Conservation (phyloP, 306 rosid genomes). For the Acmispon strigosus region DNA sequence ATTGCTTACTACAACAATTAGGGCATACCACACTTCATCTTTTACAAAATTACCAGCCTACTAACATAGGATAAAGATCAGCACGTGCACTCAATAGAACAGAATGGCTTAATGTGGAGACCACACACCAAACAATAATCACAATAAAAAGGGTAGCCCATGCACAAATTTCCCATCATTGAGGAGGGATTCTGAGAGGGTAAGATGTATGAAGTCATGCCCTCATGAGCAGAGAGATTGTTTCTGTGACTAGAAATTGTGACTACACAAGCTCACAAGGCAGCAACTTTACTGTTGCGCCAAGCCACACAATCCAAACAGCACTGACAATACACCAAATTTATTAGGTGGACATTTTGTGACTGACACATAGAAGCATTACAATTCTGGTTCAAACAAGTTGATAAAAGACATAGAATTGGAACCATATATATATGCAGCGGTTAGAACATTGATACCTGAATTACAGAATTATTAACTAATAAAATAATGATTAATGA, state of each 20-base stretch:
- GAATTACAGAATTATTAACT: not conserved
- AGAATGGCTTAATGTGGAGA: slow-evolving; percentile 7
- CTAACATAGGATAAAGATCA: slow-evolving; percentile 66
- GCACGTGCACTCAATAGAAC: slow-evolving; percentile 24
- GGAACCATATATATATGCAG: not conserved
- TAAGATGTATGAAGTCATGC: not conserved
- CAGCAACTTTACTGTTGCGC: not conserved
- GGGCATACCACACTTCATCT: slow-evolving; percentile 94
- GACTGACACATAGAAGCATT: not conserved
- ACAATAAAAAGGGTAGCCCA: not conserved
- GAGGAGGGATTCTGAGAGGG: not conserved
- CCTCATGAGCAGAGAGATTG: not conserved
- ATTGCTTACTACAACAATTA: slow-evolving; percentile 85
- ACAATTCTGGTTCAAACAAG: slow-evolving; percentile 6
- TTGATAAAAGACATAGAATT: not conserved
- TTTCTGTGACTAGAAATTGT: not conserved
- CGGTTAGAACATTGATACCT: not conserved
- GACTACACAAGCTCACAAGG: not conserved
- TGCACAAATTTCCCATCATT: not conserved
- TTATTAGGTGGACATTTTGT: slow-evolving; percentile 10
- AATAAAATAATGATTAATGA: not conserved
- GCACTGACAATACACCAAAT: not conserved
- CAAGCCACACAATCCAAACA: slow-evolving; percentile 12
- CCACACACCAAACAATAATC: slow-evolving; percentile 8
- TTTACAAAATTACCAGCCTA: slow-evolving; percentile 99